Percentiles rank a stretch among this genome's conserved stretches.
These are phyloP conservation scores for Ceratocystis diversiconidia DNA, from an alignment of 2,329 filamentous ascomycete genomes.

Conservation along the genomic window DNA sequence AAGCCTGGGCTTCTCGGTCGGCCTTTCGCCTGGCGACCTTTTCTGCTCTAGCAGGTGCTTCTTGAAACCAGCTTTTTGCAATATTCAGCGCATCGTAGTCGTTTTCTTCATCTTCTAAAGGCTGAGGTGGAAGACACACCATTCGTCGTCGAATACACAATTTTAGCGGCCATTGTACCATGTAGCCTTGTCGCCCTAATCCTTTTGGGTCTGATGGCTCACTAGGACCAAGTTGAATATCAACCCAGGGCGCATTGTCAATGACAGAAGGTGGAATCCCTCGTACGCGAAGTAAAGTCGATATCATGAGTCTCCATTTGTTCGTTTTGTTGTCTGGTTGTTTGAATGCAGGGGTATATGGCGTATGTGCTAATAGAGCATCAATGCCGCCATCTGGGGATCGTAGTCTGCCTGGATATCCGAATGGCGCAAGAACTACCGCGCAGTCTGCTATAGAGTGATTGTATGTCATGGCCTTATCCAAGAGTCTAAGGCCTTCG, in stretches of 20 bases:
- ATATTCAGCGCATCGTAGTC: conserved; percentile 35
- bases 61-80: conserved; percentile 37
- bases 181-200: conserved; percentile 26
- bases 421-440: conserved; percentile 42
- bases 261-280: conserved; percentile 34
- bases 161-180: conserved; percentile 39
- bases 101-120: conserved; percentile 27
- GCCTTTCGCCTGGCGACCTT: conserved; percentile 34
- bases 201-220: conserved; percentile 31
- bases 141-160: conserved; percentile 39
- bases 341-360: conserved; percentile 24
- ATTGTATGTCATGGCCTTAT: conserved; percentile 30
- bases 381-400: conserved; percentile 10
- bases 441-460: conserved; percentile 30
- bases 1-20: conserved; percentile 31
- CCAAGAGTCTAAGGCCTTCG: conserved; percentile 33
- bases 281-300: conserved; percentile 36
- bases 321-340: conserved; percentile 28
- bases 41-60: conserved; percentile 33
- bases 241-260: conserved; percentile 36
- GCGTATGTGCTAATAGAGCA: conserved; percentile 5
- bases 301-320: conserved; percentile 37
- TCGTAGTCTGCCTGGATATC: conserved; percentile 21
- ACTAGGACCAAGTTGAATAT: conserved; percentile 34
- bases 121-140: conserved; percentile 29